Base-by-base conservation (phyloP, 306 rosid genomes). In the Gleditsia sinensis region DNA sequence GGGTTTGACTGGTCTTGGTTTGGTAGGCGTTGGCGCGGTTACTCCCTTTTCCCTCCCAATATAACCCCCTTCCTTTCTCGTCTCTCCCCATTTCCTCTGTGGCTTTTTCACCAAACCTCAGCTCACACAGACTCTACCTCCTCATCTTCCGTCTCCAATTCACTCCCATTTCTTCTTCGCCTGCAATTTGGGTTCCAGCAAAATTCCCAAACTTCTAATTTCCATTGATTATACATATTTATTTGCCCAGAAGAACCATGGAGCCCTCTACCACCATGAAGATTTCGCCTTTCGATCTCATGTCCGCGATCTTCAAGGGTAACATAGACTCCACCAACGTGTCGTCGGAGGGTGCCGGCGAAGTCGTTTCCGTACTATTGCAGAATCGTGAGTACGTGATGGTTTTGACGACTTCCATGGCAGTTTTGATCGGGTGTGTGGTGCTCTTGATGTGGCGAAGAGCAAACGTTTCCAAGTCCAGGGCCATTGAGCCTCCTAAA, bases 261-360 rank as follows among this genome's bases (percentile, higher is more conserved):
- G 69, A 92, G 45, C 78, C 93, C 3, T 88, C 89, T 2, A 84
- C 45, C 83, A 79, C 98, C 23, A 74, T 89, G 70, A 93, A 91
- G 84, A 72, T 87, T 39, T 93, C 98, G 9, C 96, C 98, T 6
- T 63, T 92, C 56, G 99, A 95, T 86, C 89, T 95, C 63, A 79
- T 95, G 86, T 85, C 96, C 1, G 98, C 92, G 27, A 86, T 95
- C 13, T 85, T 95, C 83, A 85, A 77, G 42, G 93, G 97, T 9
- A 91, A 87, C 59, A 23, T 87, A 1, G 96, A 92, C 80, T 91
- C 95, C 17, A 73, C 97, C 59, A 85, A 84, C 65, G 74, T 71
- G 7, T 85, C 93, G 4, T 76, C 89, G 4, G 83, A 80, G 30
- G 23, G 72, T 3, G 57, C 57, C 32, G 84, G 58, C 25, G 84